These are phyloP conservation scores for Kitagawia praeruptora DNA, from an alignment of 129 eudicot genomes.

Conservation along the genomic window DNA sequence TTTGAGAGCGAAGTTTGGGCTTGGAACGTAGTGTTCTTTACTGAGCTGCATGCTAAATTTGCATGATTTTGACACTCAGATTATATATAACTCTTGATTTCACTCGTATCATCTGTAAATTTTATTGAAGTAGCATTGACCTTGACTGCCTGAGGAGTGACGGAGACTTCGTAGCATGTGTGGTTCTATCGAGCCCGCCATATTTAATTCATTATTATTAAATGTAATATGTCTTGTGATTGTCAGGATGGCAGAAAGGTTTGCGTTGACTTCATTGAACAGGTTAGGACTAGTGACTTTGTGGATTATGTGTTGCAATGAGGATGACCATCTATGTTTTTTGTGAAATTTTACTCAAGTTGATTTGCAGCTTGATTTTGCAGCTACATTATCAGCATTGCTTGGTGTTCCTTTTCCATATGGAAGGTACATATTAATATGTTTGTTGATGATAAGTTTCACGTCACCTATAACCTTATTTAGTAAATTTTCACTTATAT, in stretches of 20 bases:
- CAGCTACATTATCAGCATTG: slow-evolving; percentile 83
- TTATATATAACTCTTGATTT: neutral
- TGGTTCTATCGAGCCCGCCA: neutral
- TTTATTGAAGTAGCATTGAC: neutral
- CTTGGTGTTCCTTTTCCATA: slow-evolving; percentile 94
- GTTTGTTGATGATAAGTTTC: slow-evolving; percentile 7
- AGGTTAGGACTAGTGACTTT: slow-evolving; percentile 40
- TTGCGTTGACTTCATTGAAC: slow-evolving; percentile 62
- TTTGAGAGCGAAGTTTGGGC: neutral
- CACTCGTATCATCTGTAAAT: neutral
- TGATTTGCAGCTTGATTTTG: slow-evolving; percentile 88
- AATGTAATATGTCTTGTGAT: slow-evolving; percentile 11
- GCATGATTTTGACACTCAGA: neutral
- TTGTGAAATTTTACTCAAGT: slow-evolving; percentile 21
- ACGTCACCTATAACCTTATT: neutral
- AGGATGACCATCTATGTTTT: slow-evolving; percentile 4
- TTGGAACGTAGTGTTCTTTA: neutral
- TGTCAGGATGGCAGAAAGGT: slow-evolving; percentile 64
- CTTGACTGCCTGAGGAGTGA: neutral
- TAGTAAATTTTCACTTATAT: neutral
- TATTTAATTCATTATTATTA: neutral
- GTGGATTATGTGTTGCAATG: slow-evolving; percentile 9
- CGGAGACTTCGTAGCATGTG: neutral
- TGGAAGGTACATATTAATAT: slow-evolving; percentile 69
- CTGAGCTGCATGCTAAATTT: neutral